A percentile compares a stretch with the other conserved stretches of the same genome.
phyloP scores from a whole-genome alignment of 2,329 filamentous ascomycete species.

The Calonectria leucothoes region DNA sequence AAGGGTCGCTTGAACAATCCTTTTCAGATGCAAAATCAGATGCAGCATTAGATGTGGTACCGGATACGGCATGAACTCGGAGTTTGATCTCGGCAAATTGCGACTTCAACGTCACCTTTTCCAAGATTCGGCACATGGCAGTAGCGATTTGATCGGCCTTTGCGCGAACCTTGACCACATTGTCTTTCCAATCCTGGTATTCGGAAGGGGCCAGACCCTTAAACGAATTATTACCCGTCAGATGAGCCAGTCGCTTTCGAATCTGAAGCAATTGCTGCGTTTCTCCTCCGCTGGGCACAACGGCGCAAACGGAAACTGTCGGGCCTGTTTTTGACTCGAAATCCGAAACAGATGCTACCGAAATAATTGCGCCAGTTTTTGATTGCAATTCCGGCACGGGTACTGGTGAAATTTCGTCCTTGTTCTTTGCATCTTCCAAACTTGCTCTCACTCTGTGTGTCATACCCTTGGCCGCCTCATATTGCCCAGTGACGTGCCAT shows the following conservation, averaged over 20 bases:
- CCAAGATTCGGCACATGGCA: not conserved
- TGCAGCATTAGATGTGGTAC: no score
- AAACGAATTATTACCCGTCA: not conserved
- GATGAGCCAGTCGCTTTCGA: not conserved
- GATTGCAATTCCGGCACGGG: not conserved
- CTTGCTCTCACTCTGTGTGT: not conserved
- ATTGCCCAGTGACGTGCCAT: not conserved
- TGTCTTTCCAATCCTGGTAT: not conserved
- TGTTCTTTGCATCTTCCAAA: not conserved
- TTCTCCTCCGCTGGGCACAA: not conserved
- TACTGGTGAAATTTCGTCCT: not conserved
- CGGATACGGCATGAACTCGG: not conserved
- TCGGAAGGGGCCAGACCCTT: not conserved
- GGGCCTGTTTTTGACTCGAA: no score
- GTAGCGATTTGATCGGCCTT: not conserved
- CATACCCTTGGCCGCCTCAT: not conserved
- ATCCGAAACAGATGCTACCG: no score
- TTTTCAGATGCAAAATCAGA: not conserved
- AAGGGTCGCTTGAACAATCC: not conserved
- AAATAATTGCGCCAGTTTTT: not conserved
- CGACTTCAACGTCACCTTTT: not conserved
- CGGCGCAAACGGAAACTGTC: no score
- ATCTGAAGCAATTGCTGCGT: not conserved
- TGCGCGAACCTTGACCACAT: not conserved
- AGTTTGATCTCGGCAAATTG: not conserved